Evolutionary conservation across 2,329 filamentous ascomycete species (phyloP), one percentile per base, ranked within the genome.

Genomic region (Berkeleyomyces basicola): DNA sequence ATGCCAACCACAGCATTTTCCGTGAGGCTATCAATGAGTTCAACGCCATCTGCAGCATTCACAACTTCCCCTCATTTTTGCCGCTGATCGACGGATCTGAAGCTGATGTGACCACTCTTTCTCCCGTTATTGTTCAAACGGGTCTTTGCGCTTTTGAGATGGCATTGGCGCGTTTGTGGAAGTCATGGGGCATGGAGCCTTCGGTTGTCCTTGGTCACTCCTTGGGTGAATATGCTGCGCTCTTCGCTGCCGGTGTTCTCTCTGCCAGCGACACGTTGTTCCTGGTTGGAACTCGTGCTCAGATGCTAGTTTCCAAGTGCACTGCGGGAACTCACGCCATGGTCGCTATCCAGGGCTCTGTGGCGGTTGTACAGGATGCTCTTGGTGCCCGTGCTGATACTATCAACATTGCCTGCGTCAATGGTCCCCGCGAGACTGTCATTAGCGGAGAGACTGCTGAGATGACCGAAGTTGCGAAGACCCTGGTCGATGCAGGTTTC

Each of bases 341-440:
- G 78, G 69, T 80, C 58, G 76, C 77, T 23, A 72, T 78, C 10
- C 74, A 77, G 65, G 77, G 74, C 14, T 72, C 75, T 1, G 73
- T 78, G 9, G 77, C 82, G 36, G 75, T 78, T 4, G 80, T 84
- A 64, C 76, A 73, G 53, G 76, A 79, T 33, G 78, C 78, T 60
- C 77, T 82, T 14, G 73, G 73, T 66, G 77, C 70, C n/a, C 69
- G 68, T 44, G 69, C 70, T 1, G 62, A 66, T 68, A 73, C 71
- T 4, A 70, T 78, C 61, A 79, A 80, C 46, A 68, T 82, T 40
- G 85, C 88, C 14, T 93, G 89, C 74, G 80, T 90, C 70, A 95
- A 95, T 67, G 83, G 85, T 0, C 83, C 85, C 0, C 77, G 82
- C 59, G 87, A 90, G 70, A 90, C 84, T 7, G 89, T 93, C 1